Conservation (phyloP, 2,329 filamentous ascomycete species). For the Hypoxylon sp. region DNA sequence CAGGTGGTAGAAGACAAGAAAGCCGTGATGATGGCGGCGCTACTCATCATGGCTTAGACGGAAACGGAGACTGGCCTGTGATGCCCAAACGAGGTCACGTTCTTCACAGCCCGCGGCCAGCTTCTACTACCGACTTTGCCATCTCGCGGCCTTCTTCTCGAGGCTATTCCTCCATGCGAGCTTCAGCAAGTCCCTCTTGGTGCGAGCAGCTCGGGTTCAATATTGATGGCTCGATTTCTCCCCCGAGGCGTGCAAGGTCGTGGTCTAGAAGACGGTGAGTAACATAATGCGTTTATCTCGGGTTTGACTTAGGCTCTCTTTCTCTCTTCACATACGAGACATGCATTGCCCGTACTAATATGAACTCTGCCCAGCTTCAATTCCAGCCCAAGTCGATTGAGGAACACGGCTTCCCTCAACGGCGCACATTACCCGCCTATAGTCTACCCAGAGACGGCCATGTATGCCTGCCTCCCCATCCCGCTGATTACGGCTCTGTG, state of each 20-base stretch:
- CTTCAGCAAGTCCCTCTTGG: conserved; percentile 23
- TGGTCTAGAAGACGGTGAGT: conserved; percentile 30
- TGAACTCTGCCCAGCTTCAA: conserved; percentile 16
- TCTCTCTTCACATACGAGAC: not conserved
- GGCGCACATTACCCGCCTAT: conserved; percentile 1
- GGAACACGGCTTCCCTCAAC: conserved; percentile 7
- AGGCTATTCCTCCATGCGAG: conserved; percentile 9
- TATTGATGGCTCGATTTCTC: conserved; percentile 12
- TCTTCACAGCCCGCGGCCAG: conserved; percentile 5
- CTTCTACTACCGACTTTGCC: conserved; percentile 12
- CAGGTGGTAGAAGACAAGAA: conserved; percentile 3
- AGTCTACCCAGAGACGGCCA: conserved; percentile 10
- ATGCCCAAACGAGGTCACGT: conserved; percentile 14
- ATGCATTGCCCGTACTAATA: conserved; percentile 5
- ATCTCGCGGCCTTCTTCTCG: conserved; percentile 10
- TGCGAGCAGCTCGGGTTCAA: conserved; percentile 32
- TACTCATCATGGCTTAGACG: conserved; percentile 37
- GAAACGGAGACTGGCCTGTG: conserved; percentile 40
- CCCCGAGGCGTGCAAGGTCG: conserved; percentile 2
- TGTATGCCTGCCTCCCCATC: conserved; percentile 28
- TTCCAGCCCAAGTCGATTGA: conserved; percentile 25
- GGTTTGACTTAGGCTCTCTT: not conserved
- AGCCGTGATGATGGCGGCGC: conserved; percentile 10
- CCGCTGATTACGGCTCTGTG: conserved; percentile 26
- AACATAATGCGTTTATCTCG: not conserved